phyloP scores from a whole-genome alignment of 345 rosid species.

The Euclidium syriacum region DNA sequence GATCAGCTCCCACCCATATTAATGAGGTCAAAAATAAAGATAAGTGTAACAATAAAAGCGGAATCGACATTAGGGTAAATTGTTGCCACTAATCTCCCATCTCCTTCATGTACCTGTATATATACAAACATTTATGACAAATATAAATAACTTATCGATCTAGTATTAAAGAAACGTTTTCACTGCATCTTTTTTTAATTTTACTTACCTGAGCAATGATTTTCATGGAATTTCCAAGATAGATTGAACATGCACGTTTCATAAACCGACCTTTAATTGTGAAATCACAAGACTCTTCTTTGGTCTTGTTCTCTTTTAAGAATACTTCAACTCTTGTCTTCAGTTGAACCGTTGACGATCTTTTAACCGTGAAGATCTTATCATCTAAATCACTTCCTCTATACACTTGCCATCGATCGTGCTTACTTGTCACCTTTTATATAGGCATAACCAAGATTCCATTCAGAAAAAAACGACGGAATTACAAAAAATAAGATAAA shows the following conservation, averaged over 20 bases:
- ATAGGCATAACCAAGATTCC: slow-evolving; percentile 3
- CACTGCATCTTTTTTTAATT: neutral
- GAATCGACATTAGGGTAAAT: slow-evolving; percentile 28
- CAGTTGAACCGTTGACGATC: slow-evolving; percentile 27
- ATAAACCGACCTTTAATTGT: slow-evolving; percentile 33
- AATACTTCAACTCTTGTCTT: slow-evolving; percentile 34
- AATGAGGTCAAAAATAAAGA: slow-evolving; percentile 30
- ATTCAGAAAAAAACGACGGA: neutral
- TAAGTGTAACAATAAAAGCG: slow-evolving; percentile 31
- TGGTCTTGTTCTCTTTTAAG: slow-evolving; percentile 30
- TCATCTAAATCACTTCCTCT: slow-evolving; percentile 28
- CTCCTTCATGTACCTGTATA: slow-evolving; percentile 29
- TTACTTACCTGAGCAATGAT: slow-evolving; percentile 30
- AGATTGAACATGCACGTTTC: slow-evolving; percentile 33
- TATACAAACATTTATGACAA: neutral
- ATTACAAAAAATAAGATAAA: neutral
- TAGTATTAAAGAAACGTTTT: neutral
- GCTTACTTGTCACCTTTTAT: slow-evolving; percentile 32
- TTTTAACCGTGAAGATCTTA: slow-evolving; percentile 31
- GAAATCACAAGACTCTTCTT: slow-evolving; percentile 31
- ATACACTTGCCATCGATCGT: slow-evolving; percentile 36
- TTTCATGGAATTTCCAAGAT: slow-evolving; percentile 21
- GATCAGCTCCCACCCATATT: slow-evolving; percentile 17
- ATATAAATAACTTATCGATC: neutral
- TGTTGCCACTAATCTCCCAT: slow-evolving; percentile 25